Evolutionary conservation across 257 asterid genomes (phyloP), one percentile per base, ranked within the genome.

Genomic region (Solanum sejunctum): DNA sequence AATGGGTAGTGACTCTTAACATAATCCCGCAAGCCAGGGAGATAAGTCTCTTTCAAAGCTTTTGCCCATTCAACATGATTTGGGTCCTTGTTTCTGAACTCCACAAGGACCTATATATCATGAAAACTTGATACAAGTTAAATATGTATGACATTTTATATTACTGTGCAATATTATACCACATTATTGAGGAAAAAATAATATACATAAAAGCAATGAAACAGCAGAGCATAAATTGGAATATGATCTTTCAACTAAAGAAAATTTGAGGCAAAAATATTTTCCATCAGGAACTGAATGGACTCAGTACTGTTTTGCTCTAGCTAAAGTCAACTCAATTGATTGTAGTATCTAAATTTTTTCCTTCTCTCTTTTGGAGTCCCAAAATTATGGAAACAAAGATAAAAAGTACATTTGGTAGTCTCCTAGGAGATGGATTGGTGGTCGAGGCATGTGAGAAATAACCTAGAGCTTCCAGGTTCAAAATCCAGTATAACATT

Each of bases 51-150:
- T 88, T 97, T 97, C 85, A 97, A 84, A 64, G 99, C 95, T 91
- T 91, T 97, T 86, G 98, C 98, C 99, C 99, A 97, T 87, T 95
- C 98, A 54, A 95, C 98, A 83, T 95, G 99, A 90, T 92, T 88
- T 78, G 93, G 91, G 86, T 95, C 98, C 89, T 94, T 97, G 94
- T 88, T 94, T 90, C 96, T 91, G 83, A 92, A 97, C 91, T 95
- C 98, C 88, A 97, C 96, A 85, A 97, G 99, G 85, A 97, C 85
- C 99, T 97, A 26, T 3, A 26, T 52, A 85, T 81, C 43, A 47
- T 52, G 18, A 78, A 78, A 78, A 78, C 28, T 51, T 28, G 52
- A 78, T 16, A 52, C 26, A 78, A 78, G 64, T 78, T 51, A 26
- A 63, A 78, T 52, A 21, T 49, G 80, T 75, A 52, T 78, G 23